These are phyloP conservation scores for Ustilago shanxiensis DNA, from an alignment of 1,284 basidiomycete species.

Conservation along the genomic window DNA sequence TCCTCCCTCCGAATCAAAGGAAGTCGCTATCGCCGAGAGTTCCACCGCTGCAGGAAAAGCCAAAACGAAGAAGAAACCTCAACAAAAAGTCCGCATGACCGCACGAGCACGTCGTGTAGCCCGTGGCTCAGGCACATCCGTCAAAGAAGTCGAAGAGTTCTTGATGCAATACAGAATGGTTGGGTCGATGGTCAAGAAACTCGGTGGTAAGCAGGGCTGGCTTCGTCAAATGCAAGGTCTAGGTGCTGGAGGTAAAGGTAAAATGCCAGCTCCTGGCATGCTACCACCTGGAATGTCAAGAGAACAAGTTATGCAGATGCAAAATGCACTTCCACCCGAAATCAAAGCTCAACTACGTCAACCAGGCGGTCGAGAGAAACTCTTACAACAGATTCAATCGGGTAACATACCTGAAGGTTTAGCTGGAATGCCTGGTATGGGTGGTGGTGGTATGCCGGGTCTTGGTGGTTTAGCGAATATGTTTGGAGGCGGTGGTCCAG, in stretches of 20 bases:
- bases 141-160: conserved; percentile 95
- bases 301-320: conserved; percentile 68
- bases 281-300: conserved; percentile 66
- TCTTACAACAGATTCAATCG: conserved; percentile 59
- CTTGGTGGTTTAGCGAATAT: conserved; percentile 44
- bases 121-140: conserved; percentile 91
- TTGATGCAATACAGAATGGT: conserved; percentile 75
- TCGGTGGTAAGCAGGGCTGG: conserved; percentile 90
- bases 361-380: conserved; percentile 66
- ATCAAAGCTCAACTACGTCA: conserved; percentile 69
- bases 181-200: conserved; percentile 81
- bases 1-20: conserved; percentile 28
- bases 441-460: conserved; percentile 38
- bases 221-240: conserved; percentile 60
- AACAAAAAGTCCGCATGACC: conserved; percentile 63
- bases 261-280: conserved; percentile 56
- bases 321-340: conserved; percentile 66
- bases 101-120: conserved; percentile 80
- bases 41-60: conserved; percentile 43
- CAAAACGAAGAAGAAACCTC: conserved; percentile 56
- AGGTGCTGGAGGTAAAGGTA: conserved; percentile 43
- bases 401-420: conserved; percentile 56
- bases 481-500: conserved; percentile 39
- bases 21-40: conserved; percentile 36
- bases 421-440: conserved; percentile 28